Evolutionary conservation across 257 asterid genomes (phyloP).

Genomic region (Petunia axillaris): DNA sequence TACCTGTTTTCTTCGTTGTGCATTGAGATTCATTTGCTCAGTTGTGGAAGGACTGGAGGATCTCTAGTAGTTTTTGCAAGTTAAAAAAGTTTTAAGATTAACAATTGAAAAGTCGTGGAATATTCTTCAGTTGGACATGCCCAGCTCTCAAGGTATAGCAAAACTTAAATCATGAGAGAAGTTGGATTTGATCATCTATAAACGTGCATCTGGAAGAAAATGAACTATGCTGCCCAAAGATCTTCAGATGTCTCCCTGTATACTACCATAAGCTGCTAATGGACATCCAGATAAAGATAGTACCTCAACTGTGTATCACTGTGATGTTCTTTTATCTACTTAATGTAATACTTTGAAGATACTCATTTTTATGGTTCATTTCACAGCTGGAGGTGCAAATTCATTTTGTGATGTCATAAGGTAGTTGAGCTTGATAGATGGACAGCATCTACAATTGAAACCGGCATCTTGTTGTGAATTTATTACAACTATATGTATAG

Average conservation of each 20-base stretch:
- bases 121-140: neutral
- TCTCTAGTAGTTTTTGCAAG: neutral
- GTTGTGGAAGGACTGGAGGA: neutral
- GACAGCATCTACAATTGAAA: neutral
- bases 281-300: constrained; percentile 5
- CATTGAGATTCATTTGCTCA: neutral
- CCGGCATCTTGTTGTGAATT: neutral
- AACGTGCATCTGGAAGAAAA: neutral
- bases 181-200: neutral
- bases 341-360: neutral
- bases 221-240: neutral
- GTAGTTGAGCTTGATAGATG: constrained; percentile 13
- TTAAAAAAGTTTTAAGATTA: neutral
- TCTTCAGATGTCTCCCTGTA: neutral
- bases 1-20: neutral
- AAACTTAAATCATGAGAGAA: neutral
- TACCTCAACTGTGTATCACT: neutral
- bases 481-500: neutral
- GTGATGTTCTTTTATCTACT: neutral
- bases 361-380: neutral
- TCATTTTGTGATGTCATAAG: neutral
- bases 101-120: neutral
- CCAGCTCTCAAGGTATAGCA: neutral
- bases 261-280: neutral
- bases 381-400: neutral